Evolutionary conservation across 192 early-diverging fungal species (phyloP).

Genomic region (Gigaspora rosea): DNA sequence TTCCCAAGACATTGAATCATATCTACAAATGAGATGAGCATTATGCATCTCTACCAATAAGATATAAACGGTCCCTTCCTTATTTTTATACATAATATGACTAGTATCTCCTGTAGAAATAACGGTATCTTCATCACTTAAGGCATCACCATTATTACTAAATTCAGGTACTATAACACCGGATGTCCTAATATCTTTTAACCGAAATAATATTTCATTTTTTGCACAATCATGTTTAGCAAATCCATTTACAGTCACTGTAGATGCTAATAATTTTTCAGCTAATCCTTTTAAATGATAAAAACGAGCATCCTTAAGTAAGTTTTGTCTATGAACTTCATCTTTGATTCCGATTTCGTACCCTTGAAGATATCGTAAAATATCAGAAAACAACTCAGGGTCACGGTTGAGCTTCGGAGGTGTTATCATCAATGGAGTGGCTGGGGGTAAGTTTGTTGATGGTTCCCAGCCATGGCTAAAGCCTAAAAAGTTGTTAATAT

Average conservation of each 20-base stretch:
- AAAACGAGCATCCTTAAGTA: slow-evolving; percentile 55
- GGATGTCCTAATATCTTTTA: slow-evolving; percentile 42
- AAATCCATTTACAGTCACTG: slow-evolving; percentile 43
- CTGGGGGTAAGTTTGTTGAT: not conserved
- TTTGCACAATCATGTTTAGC: slow-evolving; percentile 18
- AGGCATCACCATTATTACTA: not conserved
- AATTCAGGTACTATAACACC: slow-evolving; percentile 7
- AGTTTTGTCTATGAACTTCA: slow-evolving; percentile 54
- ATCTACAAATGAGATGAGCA: slow-evolving; percentile 19
- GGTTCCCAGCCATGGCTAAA: slow-evolving; percentile 27
- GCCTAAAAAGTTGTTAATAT: not conserved
- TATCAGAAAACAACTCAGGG: slow-evolving; percentile 57
- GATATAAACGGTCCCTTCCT: slow-evolving; percentile 16
- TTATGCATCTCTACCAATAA: slow-evolving; percentile 27
- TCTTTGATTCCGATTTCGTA: slow-evolving; percentile 57
- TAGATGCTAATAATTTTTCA: slow-evolving; percentile 44
- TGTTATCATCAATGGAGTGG: not conserved
- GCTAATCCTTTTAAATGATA: slow-evolving; percentile 33
- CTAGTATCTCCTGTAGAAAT: not conserved
- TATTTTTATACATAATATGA: slow-evolving; percentile 26
- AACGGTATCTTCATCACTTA: not conserved
- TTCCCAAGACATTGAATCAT: not conserved
- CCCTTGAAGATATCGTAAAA: slow-evolving; percentile 55
- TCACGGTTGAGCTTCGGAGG: slow-evolving; percentile 50
- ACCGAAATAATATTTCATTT: slow-evolving; percentile 42